Evolutionary conservation across 306 rosid genomes (phyloP), one percentile per base, ranked within the genome.

Genomic region (Amphicarpaea edgeworthii): DNA sequence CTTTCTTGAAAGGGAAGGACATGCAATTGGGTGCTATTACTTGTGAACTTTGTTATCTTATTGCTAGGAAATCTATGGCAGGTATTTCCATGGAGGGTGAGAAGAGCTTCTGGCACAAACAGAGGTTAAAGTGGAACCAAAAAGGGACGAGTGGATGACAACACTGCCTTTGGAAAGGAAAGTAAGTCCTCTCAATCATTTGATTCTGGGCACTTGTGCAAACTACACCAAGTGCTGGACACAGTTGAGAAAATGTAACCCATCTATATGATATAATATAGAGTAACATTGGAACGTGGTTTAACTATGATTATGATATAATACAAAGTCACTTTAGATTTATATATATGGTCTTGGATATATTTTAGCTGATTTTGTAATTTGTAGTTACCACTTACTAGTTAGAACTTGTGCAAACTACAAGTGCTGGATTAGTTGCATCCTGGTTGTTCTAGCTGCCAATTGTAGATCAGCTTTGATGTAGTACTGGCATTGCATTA

Each of bases 71-170:
- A 63, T 58, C 34, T 76, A 65, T 65, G 67, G 45, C 87, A 94
- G 98, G 96, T 58, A 94, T 94, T 86, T 91, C 98, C 55, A 90
- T 94, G 97, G 97, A 94, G 70, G 98, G 98, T 68, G 98, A 94
- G 98, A 94, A 32, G 95, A 83, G 83, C 96, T 94, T 63, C 77
- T 94, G 80, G 94, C 88, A 62, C 83, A 87, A 84, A 75, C 87
- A 65, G 94, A 94, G 59, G 90, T 88, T 55, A 88, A 88, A 83
- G 91, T 45, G 68, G 88, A 86, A 60, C 97, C 93, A 34, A 84
- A 77, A 81, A 88, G 98, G 84, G 98, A 94, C 42, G 97, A 94
- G 72, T 94, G 97, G 98, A 94, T 94, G 98, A 94, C 98, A 77
- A 85, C 89, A 46, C 73, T 91, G 42, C 98, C 98, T 42, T 97